These are phyloP conservation scores for Phialophora verrucosa DNA, from an alignment of 2,329 filamentous ascomycete genomes.

Conservation along the genomic window DNA sequence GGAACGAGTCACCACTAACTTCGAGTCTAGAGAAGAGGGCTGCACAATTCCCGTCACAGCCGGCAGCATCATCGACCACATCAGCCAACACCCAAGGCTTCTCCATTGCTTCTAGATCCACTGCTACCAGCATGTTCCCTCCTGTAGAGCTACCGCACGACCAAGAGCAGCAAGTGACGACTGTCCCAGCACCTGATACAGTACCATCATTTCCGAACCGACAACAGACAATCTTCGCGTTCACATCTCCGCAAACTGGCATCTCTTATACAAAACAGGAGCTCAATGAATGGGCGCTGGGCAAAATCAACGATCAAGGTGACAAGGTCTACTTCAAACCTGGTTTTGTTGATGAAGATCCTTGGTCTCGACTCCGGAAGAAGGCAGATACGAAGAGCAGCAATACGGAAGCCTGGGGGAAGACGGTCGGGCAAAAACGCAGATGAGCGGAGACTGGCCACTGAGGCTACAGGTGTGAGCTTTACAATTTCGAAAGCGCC, in stretches of 20 bases:
- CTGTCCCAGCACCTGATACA: neutral
- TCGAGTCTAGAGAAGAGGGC: neutral
- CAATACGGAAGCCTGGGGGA: neutral
- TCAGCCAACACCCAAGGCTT: neutral
- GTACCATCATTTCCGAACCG: neutral
- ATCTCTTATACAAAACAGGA: slow-evolving; percentile 27
- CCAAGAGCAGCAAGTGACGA: neutral
- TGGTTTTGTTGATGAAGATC: slow-evolving; percentile 38
- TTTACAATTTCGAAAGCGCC: neutral
- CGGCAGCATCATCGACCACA: neutral
- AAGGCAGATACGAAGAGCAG: neutral
- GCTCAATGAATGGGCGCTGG: slow-evolving; percentile 25
- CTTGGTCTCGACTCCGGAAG: slow-evolving; percentile 30
- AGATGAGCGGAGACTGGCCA: neutral
- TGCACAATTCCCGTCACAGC: neutral
- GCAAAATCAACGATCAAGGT: slow-evolving; percentile 35
- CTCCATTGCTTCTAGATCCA: neutral
- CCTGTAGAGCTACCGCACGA: neutral
- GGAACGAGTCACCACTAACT: neutral
- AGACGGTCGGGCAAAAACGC: neutral
- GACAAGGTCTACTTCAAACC: slow-evolving; percentile 40
- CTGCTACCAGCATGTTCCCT: neutral
- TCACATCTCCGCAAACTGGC: slow-evolving; percentile 23
- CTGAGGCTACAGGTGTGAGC: neutral
- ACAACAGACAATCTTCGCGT: slow-evolving; percentile 8